Percentiles rank a stretch among this genome's conserved stretches.
Conservation (phyloP, 352 stramenopile genomes). For the Globisporangium yorkense region DNA sequence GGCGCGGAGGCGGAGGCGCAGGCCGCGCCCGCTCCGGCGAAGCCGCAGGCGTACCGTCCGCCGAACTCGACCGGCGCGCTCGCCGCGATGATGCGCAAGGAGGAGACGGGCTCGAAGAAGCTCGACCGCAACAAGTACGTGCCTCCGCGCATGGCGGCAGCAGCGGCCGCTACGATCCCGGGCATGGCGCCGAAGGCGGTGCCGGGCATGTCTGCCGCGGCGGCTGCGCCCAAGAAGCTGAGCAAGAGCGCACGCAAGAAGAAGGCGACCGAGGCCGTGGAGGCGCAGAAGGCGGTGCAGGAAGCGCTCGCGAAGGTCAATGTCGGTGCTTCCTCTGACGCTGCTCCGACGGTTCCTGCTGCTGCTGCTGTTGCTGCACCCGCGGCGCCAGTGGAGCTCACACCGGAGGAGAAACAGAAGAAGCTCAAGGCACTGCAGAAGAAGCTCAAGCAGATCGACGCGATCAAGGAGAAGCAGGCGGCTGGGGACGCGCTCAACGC, state of each 20-base stretch:
- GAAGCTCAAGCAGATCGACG: conserved; percentile 87
- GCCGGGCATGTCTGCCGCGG: conserved; percentile 51
- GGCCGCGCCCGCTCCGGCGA: conserved; percentile 38
- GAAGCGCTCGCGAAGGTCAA: conserved; percentile 42
- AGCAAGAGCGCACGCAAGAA: conserved; percentile 83
- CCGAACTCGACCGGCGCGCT: conserved; percentile 88
- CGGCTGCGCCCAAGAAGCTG: conserved; percentile 49
- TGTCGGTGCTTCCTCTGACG: conserved; percentile 9
- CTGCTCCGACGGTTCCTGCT: not conserved
- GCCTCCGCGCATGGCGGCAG: conserved; percentile 26
- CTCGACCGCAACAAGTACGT: conserved; percentile 85
- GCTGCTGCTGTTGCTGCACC: conserved; percentile 1
- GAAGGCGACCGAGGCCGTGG: conserved; percentile 72
- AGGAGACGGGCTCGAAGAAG: conserved; percentile 75
- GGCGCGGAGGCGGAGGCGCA: conserved; percentile 29
- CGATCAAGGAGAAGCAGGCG: conserved; percentile 73
- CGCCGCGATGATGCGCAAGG: conserved; percentile 91
- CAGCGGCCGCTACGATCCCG: conserved; percentile 24
- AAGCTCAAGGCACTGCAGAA: conserved; percentile 79
- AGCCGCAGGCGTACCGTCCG: conserved; percentile 80
- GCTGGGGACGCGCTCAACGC: conserved; percentile 71
- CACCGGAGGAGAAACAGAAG: conserved; percentile 78
- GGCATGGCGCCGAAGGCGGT: conserved; percentile 40
- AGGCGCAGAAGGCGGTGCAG: conserved; percentile 59
- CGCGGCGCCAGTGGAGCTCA: conserved; percentile 29